Evolutionary conservation across 345 rosid genomes (phyloP).

Genomic region (Capsella bursapastoris): DNA sequence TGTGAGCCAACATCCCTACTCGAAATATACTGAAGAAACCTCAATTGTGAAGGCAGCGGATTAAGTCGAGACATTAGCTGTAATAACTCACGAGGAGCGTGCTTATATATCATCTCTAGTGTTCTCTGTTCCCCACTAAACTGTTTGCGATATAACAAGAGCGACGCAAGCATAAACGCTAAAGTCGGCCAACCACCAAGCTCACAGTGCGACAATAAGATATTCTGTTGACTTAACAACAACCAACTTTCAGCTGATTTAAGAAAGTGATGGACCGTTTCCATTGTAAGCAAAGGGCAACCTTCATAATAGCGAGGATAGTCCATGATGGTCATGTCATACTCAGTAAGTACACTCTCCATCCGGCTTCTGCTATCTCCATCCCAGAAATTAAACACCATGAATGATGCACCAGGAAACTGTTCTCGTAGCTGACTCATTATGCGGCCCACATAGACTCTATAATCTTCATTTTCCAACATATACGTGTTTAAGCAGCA

Average conservation of each 20-base stretch:
- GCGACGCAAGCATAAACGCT: constrained; percentile 82
- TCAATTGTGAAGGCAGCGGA: constrained; percentile 78
- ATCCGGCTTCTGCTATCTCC: constrained; percentile 61
- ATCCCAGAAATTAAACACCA: constrained; percentile 81
- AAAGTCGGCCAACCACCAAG: constrained; percentile 78
- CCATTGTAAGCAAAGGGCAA: constrained; percentile 74
- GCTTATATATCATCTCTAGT: constrained; percentile 77
- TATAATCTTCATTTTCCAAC: constrained; percentile 59
- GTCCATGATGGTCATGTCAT: constrained; percentile 84
- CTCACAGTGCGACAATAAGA: constrained; percentile 73
- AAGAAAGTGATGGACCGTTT: constrained; percentile 70
- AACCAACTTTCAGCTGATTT: constrained; percentile 80
- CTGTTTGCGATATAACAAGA: constrained; percentile 67
- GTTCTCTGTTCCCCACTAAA: constrained; percentile 67
- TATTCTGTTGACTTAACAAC: constrained; percentile 62
- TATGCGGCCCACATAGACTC: constrained; percentile 58
- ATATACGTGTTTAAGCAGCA: constrained; percentile 66
- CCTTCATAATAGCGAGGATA: constrained; percentile 82
- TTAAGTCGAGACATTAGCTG: constrained; percentile 64
- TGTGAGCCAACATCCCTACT: constrained; percentile 65
- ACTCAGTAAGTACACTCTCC: constrained; percentile 55
- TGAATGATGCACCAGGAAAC: constrained; percentile 65
- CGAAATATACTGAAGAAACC: constrained; percentile 81
- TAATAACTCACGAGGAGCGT: constrained; percentile 72
- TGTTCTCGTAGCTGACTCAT: constrained; percentile 60